phyloP scores from a whole-genome alignment of 257 asterid species.

The Przewalskia tangutica region DNA sequence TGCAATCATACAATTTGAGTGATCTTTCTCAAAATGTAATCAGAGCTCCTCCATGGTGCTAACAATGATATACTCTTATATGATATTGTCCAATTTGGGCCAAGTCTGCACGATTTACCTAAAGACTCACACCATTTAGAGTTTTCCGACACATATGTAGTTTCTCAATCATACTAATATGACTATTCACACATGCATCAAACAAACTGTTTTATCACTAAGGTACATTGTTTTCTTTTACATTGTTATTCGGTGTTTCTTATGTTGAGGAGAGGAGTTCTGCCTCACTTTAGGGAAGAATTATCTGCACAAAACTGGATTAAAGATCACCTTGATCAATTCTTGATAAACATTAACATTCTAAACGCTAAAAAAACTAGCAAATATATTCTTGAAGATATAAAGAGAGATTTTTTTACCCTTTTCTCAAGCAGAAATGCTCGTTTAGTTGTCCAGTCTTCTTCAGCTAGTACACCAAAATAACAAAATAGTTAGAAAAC shows the following conservation, averaged over 20 bases:
- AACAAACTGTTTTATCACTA: too few species aligned
- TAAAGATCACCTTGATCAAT: background rate
- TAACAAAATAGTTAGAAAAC: conserved; percentile 1
- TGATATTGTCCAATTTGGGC: too few species aligned
- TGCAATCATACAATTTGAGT: background rate
- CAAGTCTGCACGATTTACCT: too few species aligned
- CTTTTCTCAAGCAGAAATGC: conserved; percentile 59
- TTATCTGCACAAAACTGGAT: background rate
- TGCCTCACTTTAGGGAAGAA: background rate
- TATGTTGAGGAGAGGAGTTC: background rate
- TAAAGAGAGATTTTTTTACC: conserved; percentile 20
- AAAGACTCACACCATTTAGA: too few species aligned
- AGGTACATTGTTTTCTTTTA: background rate
- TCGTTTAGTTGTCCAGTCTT: conserved; percentile 80
- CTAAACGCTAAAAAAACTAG: too few species aligned
- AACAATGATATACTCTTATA: too few species aligned
- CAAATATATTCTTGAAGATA: too few species aligned
- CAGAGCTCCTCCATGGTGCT: background rate
- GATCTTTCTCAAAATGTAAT: background rate
- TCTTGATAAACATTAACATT: background rate
- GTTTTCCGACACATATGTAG: too few species aligned
- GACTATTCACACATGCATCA: too few species aligned
- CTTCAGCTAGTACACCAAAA: conserved; percentile 68
- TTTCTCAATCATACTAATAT: too few species aligned
- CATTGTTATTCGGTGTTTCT: too few species aligned